Evolutionary conservation across 306 rosid species (phyloP).

Genomic region (Prinsepia uniflora): DNA sequence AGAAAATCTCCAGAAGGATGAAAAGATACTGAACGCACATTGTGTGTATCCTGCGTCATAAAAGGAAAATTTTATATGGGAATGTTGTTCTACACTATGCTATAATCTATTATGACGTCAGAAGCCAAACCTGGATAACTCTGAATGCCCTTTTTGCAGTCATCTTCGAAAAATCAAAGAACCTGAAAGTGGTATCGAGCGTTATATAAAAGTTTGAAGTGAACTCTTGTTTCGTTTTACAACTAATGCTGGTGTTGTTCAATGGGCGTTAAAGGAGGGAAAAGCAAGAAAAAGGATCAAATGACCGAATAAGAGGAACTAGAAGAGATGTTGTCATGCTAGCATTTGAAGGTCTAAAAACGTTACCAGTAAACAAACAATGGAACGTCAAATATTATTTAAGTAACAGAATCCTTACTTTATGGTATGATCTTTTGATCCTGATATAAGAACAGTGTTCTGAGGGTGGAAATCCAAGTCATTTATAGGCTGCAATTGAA

Average conservation of each 20-base stretch:
- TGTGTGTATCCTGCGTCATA: constrained; percentile 76
- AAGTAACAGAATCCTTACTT: constrained; percentile 46
- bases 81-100: constrained; percentile 14
- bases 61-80: constrained; percentile 1
- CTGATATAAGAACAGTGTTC: constrained; percentile 70
- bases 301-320: background rate
- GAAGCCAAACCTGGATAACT: constrained; percentile 73
- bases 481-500: constrained; percentile 76
- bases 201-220: background rate
- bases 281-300: constrained; percentile 10
- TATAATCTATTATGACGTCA: constrained; percentile 21
- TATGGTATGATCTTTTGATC: constrained; percentile 88
- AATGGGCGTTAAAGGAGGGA: constrained; percentile 12
- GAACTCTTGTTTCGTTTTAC: background rate
- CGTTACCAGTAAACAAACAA: background rate
- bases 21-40: constrained; percentile 82
- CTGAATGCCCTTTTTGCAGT: constrained; percentile 86
- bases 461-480: constrained; percentile 97
- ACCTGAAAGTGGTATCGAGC: constrained; percentile 39
- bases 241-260: constrained; percentile 3
- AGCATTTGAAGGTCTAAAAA: background rate
- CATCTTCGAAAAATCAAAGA: constrained; percentile 79
- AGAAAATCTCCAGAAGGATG: constrained; percentile 96
- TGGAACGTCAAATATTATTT: constrained; percentile 10
- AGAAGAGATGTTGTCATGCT: background rate